phyloP scores from a whole-genome alignment of 805 yeast species.

The Teunomyces stri region DNA sequence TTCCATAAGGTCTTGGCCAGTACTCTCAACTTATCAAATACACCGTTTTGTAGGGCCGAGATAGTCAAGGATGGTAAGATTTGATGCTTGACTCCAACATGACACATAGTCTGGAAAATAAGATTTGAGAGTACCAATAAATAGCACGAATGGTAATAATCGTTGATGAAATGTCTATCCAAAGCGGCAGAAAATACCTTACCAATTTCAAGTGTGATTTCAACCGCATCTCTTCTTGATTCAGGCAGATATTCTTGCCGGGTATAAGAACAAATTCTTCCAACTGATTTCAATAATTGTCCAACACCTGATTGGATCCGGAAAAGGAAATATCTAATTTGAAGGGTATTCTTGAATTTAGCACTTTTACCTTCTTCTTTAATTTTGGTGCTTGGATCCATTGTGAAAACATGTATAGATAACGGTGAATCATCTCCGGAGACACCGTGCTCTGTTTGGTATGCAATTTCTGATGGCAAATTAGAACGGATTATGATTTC shows the following conservation, averaged over 20 bases:
- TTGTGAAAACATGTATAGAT: constrained; percentile 30
- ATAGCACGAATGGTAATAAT: constrained; percentile 22
- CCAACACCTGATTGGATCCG: constrained; percentile 47
- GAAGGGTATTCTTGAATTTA: constrained; percentile 60
- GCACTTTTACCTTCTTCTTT: constrained; percentile 49
- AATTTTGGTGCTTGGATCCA: constrained; percentile 37
- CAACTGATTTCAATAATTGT: constrained; percentile 41
- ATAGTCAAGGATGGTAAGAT: constrained; percentile 43
- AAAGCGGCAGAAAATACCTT: constrained; percentile 26
- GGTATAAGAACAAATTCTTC: constrained; percentile 46
- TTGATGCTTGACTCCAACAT: constrained; percentile 21
- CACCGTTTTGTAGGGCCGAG: constrained; percentile 52
- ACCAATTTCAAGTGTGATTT: constrained; percentile 34
- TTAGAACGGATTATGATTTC: constrained; percentile 50
- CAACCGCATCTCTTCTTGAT: constrained; percentile 40
- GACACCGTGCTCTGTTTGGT: constrained; percentile 30
- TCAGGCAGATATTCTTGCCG: constrained; percentile 41
- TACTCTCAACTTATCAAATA: constrained; percentile 35
- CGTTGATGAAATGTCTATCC: constrained; percentile 15
- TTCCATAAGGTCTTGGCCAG: constrained; percentile 22
- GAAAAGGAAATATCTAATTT: constrained; percentile 50
- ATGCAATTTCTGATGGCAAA: constrained; percentile 48
- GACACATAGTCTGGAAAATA: constrained; percentile 27
- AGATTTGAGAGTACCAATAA: constrained; percentile 36
- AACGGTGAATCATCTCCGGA: not conserved